Conservation (phyloP, 306 rosid species). For the Glycine latifolia region DNA sequence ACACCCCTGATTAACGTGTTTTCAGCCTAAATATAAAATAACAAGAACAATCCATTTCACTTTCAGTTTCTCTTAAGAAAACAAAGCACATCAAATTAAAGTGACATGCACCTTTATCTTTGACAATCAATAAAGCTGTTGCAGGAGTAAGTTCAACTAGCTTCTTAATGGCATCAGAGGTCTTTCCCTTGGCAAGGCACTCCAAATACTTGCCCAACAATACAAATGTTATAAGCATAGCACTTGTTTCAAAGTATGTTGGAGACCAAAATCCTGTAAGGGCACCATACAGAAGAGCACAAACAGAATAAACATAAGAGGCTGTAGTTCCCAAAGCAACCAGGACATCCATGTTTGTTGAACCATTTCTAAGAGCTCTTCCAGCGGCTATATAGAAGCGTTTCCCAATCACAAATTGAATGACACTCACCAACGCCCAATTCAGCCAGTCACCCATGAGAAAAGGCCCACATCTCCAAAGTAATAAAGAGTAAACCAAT, state of each 20-base stretch:
- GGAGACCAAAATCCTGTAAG: slow-evolving; percentile 92
- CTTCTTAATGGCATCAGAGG: slow-evolving; percentile 95
- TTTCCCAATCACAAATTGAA: slow-evolving; percentile 85
- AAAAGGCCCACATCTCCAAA: slow-evolving; percentile 90
- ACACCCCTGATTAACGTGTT: neutral
- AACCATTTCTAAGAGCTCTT: slow-evolving; percentile 91
- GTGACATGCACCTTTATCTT: slow-evolving; percentile 67
- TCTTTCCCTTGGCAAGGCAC: slow-evolving; percentile 91
- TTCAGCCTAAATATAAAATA: neutral
- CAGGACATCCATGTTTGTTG: slow-evolving; percentile 95
- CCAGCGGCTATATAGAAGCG: slow-evolving; percentile 90
- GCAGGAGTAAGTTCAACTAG: slow-evolving; percentile 89
- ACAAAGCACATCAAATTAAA: slow-evolving; percentile 25
- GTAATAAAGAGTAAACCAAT: slow-evolving; percentile 66
- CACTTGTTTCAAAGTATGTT: slow-evolving; percentile 91
- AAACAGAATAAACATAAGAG: slow-evolving; percentile 84
- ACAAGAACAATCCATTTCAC: neutral
- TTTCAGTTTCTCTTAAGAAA: slow-evolving; percentile 5
- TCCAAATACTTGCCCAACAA: slow-evolving; percentile 91
- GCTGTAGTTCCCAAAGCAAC: slow-evolving; percentile 95
- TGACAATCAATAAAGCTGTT: slow-evolving; percentile 72
- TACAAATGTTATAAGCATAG: slow-evolving; percentile 94
- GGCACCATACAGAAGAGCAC: slow-evolving; percentile 88
- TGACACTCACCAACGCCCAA: slow-evolving; percentile 82
- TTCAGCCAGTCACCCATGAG: slow-evolving; percentile 91